Base-by-base conservation (phyloP, 306 rosid genomes). In the Ochetophila trinervis region DNA sequence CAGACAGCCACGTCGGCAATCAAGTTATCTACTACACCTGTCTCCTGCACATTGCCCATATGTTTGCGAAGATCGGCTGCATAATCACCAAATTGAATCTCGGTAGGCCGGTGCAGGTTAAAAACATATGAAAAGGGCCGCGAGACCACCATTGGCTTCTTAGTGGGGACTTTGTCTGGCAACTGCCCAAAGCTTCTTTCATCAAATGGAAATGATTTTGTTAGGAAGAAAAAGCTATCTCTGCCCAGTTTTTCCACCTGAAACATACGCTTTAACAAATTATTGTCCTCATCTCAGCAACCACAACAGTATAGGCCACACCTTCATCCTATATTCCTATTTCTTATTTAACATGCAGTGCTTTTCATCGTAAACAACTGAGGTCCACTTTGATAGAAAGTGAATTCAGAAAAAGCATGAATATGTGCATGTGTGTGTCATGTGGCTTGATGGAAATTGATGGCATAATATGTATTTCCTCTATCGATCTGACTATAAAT, bases 171-270 rank as follows among this genome's bases (percentile, higher is more conserved):
- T 10, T 13, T 53, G 81, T 84, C 97, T 14, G 64, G 48, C 73
- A 91, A 49, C 73, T 71, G 57, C 50, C 96, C 97, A 13, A 86
- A 88, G 83, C 70, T 86, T 32, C 11, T 17, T 77, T 88, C 88
- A 36, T 88, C 96, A 47, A 77, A 88, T 16, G 86, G 86, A 77
- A 86, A 91, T 49, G 97, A 88, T 61, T 86, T 72, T 8, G 50
- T 47, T 5, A 88, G 89, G 67, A 76, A 72, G 82, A 91, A 88
- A 69, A 91, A 88, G 76, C 86, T 60, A 1, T 84, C 94, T 60
- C 96, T 83, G 16, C 78, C 94, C 80, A 86, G 60, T 76, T 75
- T 86, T 71, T 91, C 97, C 62, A 77, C 96, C 97, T 91, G 83
- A 73, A 81, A 83, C 47, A 67, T 16, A 69, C 49, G 16, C 71